Base-by-base conservation (phyloP, 176 grass and related monocot species). In the Phoenix dactylifera region DNA sequence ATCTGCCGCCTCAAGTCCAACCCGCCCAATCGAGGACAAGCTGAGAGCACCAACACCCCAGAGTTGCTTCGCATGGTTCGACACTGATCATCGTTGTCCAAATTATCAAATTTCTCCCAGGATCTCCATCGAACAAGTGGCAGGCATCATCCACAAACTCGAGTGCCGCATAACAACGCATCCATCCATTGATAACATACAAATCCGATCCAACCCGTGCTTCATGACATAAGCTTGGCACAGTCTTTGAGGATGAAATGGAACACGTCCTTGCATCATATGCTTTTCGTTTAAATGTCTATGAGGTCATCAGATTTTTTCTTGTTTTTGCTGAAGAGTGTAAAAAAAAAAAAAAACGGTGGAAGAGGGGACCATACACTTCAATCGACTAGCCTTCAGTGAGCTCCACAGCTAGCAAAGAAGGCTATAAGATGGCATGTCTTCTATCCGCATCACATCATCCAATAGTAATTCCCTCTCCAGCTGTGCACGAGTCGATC, bases 391-490 rank as follows among this genome's bases (percentile, higher is more conserved):
- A 44, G 35, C 7, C 7, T 39, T 39, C 32, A 39, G 7, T 10
- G 1, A 39, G 32, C 32, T 39, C 32, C 32, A 39, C 32, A 3
- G 35, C 73, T 87, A 97, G 66, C 80, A 80, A 62, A 97, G 92
- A 50, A 91, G 70, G 69, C 62, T 80, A 66, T 91, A 97, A 16
- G 92, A 97, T 16, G 92, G 92, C 87, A 97, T 97, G 68, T 97
- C 87, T 91, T 97, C 92, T 23, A 97, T 97, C 62, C 87, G 69
- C 62, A 91, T 83, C 53, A 97, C 92, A 57, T 97, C 92, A 1
- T 91, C 84, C 57, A 91, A 71, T 50, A 97, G 71, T 62, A 97
- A 81, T 63, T 97, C 92, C 50, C 70, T 88, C 77, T 97, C 84
- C 71, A 97, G 69, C 79, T 97, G 92, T 18, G 58, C 22, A 52